Percentiles rank a stretch among this genome's conserved stretches.
Evolutionary conservation across 257 asterid genomes (phyloP).

Genomic region (Anisodus tanguticus): DNA sequence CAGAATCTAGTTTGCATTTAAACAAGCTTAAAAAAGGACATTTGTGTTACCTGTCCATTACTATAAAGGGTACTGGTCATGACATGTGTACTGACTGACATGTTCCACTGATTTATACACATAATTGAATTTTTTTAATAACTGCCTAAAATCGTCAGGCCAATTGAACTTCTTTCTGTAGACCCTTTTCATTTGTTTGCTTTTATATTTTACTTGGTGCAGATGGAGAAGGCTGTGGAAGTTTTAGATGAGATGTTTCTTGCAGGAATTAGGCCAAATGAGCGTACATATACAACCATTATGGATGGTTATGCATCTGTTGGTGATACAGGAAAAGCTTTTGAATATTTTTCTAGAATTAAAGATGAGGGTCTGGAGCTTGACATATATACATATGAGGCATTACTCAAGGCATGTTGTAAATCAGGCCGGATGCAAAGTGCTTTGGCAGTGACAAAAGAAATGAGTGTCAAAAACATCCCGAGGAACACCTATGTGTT

Average conservation of each 20-base stretch:
- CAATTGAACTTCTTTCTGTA: not conserved
- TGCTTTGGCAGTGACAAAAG: conserved; percentile 96
- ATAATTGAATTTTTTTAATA: not conserved
- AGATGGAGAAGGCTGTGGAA: conserved; percentile 90
- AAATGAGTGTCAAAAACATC: conserved; percentile 77
- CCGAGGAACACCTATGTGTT: conserved; percentile 85
- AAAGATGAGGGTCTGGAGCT: conserved; percentile 88
- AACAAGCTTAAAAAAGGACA: too few relatives aligned
- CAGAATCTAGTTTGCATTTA: not conserved
- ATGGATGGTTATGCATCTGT: conserved; percentile 98
- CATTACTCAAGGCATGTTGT: conserved; percentile 98
- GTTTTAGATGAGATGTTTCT: conserved; percentile 88
- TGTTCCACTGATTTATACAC: not conserved
- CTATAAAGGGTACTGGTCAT: not conserved
- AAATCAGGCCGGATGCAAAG: conserved; percentile 99
- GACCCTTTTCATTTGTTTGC: conserved; percentile 1
- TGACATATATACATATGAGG: conserved; percentile 87
- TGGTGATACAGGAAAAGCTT: conserved; percentile 96
- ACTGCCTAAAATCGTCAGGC: not conserved
- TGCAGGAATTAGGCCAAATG: conserved; percentile 78
- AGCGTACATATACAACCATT: conserved; percentile 89
- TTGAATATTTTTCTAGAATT: conserved; percentile 79
- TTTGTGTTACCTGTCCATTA: conserved; percentile 3
- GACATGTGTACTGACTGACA: not conserved
- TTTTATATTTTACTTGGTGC: conserved; percentile 31